Percentiles rank a stretch among this genome's conserved stretches.
These are phyloP conservation scores for Podospora pseudopauciseta DNA, from an alignment of 495 filamentous ascomycete genomes.

Conservation along the genomic window DNA sequence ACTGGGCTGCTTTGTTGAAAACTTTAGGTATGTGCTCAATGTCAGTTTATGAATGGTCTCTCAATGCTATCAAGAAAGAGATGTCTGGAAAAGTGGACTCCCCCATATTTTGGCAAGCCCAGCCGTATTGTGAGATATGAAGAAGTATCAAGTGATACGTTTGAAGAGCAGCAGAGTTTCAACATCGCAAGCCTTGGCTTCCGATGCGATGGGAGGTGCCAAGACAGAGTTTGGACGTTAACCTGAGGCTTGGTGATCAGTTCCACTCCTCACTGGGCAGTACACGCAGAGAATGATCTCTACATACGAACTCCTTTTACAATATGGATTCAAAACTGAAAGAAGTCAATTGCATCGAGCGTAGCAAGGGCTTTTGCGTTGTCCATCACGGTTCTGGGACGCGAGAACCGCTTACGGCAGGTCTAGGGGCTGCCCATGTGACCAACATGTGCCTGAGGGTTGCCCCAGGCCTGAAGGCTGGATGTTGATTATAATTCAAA, in stretches of 20 bases:
- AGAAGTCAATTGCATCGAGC: not conserved
- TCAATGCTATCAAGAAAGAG: too few relatives aligned
- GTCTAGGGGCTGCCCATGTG: not conserved
- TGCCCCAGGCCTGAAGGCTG: not conserved
- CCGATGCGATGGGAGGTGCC: not conserved
- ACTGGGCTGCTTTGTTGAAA: too few relatives aligned
- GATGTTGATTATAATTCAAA: not conserved
- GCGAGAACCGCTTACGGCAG: not conserved
- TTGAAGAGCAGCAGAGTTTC: not conserved
- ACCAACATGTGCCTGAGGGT: not conserved
- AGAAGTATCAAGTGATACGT: not conserved
- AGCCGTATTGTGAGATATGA: not conserved
- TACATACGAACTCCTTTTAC: not conserved
- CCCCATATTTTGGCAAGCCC: too few relatives aligned
- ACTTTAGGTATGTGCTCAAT: too few relatives aligned
- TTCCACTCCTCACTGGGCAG: not conserved
- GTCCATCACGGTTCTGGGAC: too few relatives aligned
- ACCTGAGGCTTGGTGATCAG: not conserved
- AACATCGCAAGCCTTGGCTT: not conserved
- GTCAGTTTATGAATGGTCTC: too few relatives aligned
- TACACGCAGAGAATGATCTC: too few relatives aligned
- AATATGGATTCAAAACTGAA: not conserved
- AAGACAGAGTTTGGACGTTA: not conserved
- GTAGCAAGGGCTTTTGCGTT: not conserved
- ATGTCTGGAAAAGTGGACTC: too few relatives aligned